These are phyloP conservation scores for Phyllosticta paracitricarpa DNA, from an alignment of 2,329 filamentous ascomycete genomes.

Conservation along the genomic window DNA sequence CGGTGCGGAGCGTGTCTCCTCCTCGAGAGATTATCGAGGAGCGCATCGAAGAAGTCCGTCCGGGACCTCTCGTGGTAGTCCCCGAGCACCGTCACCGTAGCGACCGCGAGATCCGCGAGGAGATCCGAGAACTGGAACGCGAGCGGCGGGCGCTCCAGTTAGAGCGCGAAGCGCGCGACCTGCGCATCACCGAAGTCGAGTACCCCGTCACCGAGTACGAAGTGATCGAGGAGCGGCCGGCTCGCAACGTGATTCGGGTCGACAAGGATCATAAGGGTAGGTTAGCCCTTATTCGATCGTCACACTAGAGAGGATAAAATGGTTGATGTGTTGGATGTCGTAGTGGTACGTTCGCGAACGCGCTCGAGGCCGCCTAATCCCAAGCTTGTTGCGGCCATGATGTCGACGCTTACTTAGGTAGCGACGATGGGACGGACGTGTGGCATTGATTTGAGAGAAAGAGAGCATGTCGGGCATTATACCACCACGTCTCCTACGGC, in stretches of 20 bases:
- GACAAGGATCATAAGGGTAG: constrained; percentile 94
- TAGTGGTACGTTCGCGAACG: constrained; percentile 22
- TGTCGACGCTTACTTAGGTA: constrained; percentile 30
- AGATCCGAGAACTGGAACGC: constrained; percentile 62
- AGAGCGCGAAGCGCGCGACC: constrained; percentile 38
- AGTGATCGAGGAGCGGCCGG: constrained; percentile 49
- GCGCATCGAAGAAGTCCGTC: constrained; percentile 37
- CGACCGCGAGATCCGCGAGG: constrained; percentile 58
- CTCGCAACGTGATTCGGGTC: constrained; percentile 53
- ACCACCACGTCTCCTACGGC: too few relatives aligned
- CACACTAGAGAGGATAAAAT: constrained; percentile 34
- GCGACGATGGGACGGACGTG: too few relatives aligned
- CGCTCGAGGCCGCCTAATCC: constrained; percentile 27
- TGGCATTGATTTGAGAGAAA: too few relatives aligned
- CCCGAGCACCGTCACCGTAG: constrained; percentile 36
- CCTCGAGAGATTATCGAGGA: constrained; percentile 24
- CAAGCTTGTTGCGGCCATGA: constrained; percentile 35
- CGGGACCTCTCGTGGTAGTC: constrained; percentile 36
- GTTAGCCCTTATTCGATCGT: constrained; percentile 75
- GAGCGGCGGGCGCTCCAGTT: constrained; percentile 50
- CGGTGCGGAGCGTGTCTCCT: constrained; percentile 24
- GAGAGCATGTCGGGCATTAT: too few relatives aligned
- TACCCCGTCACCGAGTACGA: constrained; percentile 45
- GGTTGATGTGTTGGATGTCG: constrained; percentile 20
- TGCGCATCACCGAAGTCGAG: constrained; percentile 3